phyloP scores from a whole-genome alignment of 108 stramenopile genomes.

The Fistulifera pelliculosa region DNA sequence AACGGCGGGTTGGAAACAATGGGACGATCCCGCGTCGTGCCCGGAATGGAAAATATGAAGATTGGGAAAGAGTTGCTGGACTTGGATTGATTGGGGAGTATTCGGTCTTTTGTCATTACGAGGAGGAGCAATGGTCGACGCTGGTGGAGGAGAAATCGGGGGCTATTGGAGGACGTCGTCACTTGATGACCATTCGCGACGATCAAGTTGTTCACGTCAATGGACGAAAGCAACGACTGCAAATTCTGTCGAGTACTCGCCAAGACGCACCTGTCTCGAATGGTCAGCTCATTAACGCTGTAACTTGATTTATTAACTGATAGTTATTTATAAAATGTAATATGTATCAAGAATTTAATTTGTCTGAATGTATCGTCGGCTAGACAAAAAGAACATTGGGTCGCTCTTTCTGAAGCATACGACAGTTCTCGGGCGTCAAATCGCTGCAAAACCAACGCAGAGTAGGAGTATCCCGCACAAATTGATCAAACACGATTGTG shows the following conservation, averaged over 20 bases:
- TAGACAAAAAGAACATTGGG: background rate
- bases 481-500: background rate
- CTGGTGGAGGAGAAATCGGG: constrained; percentile 36
- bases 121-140: constrained; percentile 56
- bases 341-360: too few relatives aligned
- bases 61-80: constrained; percentile 49
- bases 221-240: too few relatives aligned
- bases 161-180: too few relatives aligned
- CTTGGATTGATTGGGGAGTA: constrained; percentile 38
- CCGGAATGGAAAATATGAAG: constrained; percentile 46
- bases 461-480: background rate
- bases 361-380: background rate
- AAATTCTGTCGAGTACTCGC: too few relatives aligned
- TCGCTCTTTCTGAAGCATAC: background rate
- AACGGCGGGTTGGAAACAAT: constrained; percentile 84
- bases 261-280: too few relatives aligned
- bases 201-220: too few relatives aligned
- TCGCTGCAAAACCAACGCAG: constrained; percentile 1
- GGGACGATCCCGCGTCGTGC: constrained; percentile 81
- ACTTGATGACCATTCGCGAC: too few relatives aligned
- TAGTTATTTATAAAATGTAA: too few relatives aligned
- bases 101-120: constrained; percentile 72
- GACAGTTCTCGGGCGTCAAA: background rate
- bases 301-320: too few relatives aligned
- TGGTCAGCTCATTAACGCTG: too few relatives aligned